Evolutionary conservation across 306 rosid species (phyloP), one percentile per base, ranked within the genome.

Genomic region (Psophocarpus tetragonolobus): DNA sequence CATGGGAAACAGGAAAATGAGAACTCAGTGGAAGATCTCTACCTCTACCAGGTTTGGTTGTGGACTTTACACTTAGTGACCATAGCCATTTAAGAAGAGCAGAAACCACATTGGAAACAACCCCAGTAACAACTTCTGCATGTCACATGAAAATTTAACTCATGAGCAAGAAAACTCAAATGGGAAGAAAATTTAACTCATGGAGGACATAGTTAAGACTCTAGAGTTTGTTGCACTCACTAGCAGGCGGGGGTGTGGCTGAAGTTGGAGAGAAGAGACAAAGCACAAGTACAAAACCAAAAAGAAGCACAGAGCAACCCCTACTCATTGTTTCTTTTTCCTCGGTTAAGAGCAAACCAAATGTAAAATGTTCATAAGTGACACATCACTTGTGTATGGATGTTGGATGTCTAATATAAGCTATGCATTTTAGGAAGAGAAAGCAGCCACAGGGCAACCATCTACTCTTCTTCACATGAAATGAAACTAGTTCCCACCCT

Each of bases 101-200:
- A 82, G 99, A 91, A 54, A 87, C 91, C 83, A 90, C 92, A 85
- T 92, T 96, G 20, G 99, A 82, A 60, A 91, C 93, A 85, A 92
- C 78, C 66, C 93, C 93, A 32, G 92, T 88, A 26, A 91, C 79
- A 86, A 92, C 84, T 82, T 87, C 98, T 95, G 92, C 82, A 76
- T 15, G 53, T 74, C 67, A 69, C 74, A 39, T 57, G 61, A 77
- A 77, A 77, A 78, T 78, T 56, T 7, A 61, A 61, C 42, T 71
- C 39, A 76, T 56, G 23, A 76, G 71, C 57, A 70, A 68, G 39
- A 38, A 50, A 53, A 57, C 77, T 51, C 35, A 68, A 67, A 42
- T 51, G 64, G 14, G 5, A 36, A 18, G 18, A 14, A 68, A 53
- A 54, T 12, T 24, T 7, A 17, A n/a, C 4, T 62, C 6, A 67